Percentiles rank a stretch among this genome's conserved stretches.
Evolutionary conservation across 306 rosid species (phyloP).

Genomic region (Prunus campanulata): DNA sequence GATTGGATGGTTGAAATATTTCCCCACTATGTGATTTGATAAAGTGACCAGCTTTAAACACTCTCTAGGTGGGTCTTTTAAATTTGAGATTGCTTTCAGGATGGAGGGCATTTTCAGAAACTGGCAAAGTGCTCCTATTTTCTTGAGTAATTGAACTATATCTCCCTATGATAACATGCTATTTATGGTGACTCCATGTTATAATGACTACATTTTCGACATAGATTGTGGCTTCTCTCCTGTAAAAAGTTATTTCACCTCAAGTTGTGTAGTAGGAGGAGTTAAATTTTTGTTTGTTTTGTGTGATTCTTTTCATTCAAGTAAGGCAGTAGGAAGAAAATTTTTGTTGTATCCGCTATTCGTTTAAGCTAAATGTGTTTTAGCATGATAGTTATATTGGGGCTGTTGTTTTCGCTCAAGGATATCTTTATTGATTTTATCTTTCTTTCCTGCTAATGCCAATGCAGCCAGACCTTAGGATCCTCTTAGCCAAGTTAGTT

Average conservation of each 20-base stretch:
- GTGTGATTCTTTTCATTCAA: background rate
- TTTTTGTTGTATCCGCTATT: background rate
- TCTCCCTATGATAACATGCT: background rate
- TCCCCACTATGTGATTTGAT: background rate
- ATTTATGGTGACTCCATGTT: too few relatives aligned
- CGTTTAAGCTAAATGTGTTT: background rate
- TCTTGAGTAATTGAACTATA: too few relatives aligned
- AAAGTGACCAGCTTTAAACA: background rate
- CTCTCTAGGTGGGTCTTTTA: background rate
- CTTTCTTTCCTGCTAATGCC: background rate
- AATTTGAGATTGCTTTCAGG: background rate
- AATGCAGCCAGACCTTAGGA: slow-evolving; percentile 1
- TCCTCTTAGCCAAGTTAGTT: background rate
- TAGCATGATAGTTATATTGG: background rate
- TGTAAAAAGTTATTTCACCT: background rate
- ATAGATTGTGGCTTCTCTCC: background rate
- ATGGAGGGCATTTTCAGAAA: background rate
- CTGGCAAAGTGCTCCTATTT: too few relatives aligned
- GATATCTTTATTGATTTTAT: background rate
- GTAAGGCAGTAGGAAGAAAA: too few relatives aligned
- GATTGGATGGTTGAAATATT: background rate
- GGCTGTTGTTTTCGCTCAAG: background rate
- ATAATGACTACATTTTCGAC: background rate
- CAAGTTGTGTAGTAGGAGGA: slow-evolving; percentile 11
- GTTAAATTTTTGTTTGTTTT: too few relatives aligned